Percentiles rank a stretch among this genome's conserved stretches.
phyloP scores from a whole-genome alignment of 495 filamentous ascomycete species.

The Penicillium fimorum region DNA sequence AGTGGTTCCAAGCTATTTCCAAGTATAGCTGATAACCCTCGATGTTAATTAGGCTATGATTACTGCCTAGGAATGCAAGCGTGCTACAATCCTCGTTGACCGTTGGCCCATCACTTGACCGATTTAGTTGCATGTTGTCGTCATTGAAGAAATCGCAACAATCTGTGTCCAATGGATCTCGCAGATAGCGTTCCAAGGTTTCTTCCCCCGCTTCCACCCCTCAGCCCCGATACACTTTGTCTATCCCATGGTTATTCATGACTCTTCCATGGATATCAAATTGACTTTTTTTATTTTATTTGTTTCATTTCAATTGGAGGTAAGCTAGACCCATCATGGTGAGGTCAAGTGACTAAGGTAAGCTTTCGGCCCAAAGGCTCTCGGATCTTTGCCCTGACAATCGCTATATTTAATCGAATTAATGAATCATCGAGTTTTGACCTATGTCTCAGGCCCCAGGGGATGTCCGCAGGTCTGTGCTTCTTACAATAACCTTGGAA shows the following conservation, averaged over 20 bases:
- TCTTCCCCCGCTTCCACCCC: conserved; percentile 6
- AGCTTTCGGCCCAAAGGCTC: conserved; percentile 5
- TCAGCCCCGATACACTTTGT: neutral
- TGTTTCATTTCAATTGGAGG: neutral
- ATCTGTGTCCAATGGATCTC: conserved; percentile 3
- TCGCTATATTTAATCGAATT: neutral
- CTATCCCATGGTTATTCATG: neutral
- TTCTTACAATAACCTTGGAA: neutral
- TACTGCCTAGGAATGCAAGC: neutral
- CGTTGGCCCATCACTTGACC: conserved; percentile 1
- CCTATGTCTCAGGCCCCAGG: neutral
- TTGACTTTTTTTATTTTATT: neutral
- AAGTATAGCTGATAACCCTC: neutral
- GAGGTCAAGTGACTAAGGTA: conserved; percentile 9
- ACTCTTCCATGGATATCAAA: neutral
- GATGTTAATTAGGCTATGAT: neutral
- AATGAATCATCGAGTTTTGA: neutral
- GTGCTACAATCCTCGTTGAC: neutral
- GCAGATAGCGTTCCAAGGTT: neutral
- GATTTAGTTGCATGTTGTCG: neutral
- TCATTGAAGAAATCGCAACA: conserved; percentile 1
- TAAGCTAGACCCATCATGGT: neutral
- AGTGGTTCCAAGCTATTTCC: neutral
- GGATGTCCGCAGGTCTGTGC: neutral
- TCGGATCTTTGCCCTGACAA: conserved; percentile 2